Base-by-base conservation (phyloP, 2,329 filamentous ascomycete genomes). In the Pseudocercospora macadamiae region DNA sequence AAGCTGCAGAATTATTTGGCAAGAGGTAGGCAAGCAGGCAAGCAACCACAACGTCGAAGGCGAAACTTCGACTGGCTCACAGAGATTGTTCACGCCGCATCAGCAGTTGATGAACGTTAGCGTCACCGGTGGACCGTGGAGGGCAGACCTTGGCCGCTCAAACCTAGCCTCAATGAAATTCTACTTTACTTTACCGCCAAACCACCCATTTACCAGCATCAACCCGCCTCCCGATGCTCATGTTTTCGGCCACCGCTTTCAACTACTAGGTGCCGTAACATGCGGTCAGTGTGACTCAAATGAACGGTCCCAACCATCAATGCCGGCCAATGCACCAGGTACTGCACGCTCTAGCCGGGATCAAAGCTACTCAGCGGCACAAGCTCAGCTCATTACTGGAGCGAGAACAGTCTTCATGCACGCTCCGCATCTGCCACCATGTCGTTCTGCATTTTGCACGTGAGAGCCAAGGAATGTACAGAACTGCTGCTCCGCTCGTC, bases 321-420 rank as follows among this genome's bases (percentile, higher is more conserved):
- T 47, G 42, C 42, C 42, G 42, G 42, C 42, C 42, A 6, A 47
- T 47, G 42, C 42, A 47, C 23, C 42, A 47, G 42, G 21, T 21
- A 47, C 12, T 47, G 42, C 42, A 47, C 42, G 42, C 21, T 47
- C 42, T 28, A 26, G 26, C 42, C 42, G 42, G 42, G 21, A 47
- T 47, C 39, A 26, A 47, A 47, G 42, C 42, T 47, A 26, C 21
- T 47, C 42, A 47, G 23, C 42, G 19, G 42, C 42, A 12, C 23
- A 14, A 47, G 42, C 42, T 47, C 42, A 47, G 42, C 42, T 26
- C 26, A 21, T 26, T 23, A 47, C 42, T 47, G 42, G 42, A 47
- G 42, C 19, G 19, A 47, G 42, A 47, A 26, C 14, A n/a, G 18
- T 14, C 1, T 14, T 47, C 23, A 47, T 47, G 42, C 42, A 28